phyloP scores from a whole-genome alignment of 2,329 filamentous ascomycete species.

The Sporothrix brasiliensis region DNA sequence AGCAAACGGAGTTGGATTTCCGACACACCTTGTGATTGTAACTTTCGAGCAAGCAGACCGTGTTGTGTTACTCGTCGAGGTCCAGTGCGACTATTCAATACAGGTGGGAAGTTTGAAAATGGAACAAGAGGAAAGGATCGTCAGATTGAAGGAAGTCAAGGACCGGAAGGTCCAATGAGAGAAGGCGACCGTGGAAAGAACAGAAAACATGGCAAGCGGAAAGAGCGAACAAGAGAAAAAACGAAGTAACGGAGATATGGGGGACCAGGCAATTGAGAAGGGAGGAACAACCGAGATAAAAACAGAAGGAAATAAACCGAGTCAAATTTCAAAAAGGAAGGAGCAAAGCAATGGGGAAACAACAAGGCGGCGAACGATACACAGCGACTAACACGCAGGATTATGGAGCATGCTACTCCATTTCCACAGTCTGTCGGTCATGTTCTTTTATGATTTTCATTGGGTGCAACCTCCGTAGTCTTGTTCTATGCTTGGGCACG shows the following conservation, averaged over 20 bases:
- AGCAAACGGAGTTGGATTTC: background rate
- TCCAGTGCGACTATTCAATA: background rate
- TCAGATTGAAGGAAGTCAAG: conserved; percentile 7
- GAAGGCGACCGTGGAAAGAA: background rate
- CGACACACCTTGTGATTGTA: background rate
- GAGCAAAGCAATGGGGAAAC: conserved; percentile 3
- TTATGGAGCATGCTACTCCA: background rate
- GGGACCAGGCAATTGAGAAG: background rate
- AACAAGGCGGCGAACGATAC: background rate
- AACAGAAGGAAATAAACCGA: conserved; percentile 15
- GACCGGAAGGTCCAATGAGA: background rate
- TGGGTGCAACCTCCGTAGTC: background rate
- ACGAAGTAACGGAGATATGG: background rate
- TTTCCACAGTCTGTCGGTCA: background rate
- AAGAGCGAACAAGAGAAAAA: background rate
- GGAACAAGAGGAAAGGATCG: conserved; percentile 11
- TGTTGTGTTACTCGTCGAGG: conserved; percentile 14
- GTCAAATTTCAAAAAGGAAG: conserved; percentile 20
- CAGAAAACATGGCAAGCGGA: background rate
- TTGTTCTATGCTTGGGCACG: conserved; percentile 3
- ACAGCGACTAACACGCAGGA: conserved; percentile 12
- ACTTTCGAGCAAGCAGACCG: background rate
- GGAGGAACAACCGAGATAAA: background rate
- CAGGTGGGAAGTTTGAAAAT: conserved; percentile 7
- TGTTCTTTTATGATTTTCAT: background rate